Evolutionary conservation across 176 grass and related monocot species (phyloP), one percentile per base, ranked within the genome.

Genomic region (Tillandsia leiboldiana): DNA sequence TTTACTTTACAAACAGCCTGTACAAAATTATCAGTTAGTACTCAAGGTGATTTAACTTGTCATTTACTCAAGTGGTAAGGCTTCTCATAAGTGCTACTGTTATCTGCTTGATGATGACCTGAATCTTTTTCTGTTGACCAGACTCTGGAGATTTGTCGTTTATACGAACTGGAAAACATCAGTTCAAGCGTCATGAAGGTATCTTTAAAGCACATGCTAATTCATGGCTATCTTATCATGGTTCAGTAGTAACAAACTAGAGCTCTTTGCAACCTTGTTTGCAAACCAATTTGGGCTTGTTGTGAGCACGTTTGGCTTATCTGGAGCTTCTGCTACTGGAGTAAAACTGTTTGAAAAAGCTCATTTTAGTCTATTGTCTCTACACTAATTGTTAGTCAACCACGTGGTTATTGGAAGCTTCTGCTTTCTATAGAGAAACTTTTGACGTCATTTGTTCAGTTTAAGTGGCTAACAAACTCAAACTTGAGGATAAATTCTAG

Each of bases 141-240:
- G 93, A 90, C 82, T 83, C 81, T 97, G 68, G 93, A 97, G 81
- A 87, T 97, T 66, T 92, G 93, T 18, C 89, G 85, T 68, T 70
- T 87, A 67, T 97, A 87, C 77, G 89, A 97, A 49, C 79, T 97
- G 53, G 83, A 83, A 50, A 87, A 83, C 83, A 88, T 92, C 76
- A 85, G 89, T 65, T 72, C 77, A 72, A 80, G 72, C 48, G 70
- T 97, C 66, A 92, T 97, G 89, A 97, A 92, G 89, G 93, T 92
- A 92, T 79, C 73, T 62, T 51, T 63, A 54, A 64, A 77, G 26
- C 14, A 69, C 74, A 54, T 59, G 53, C 26, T 59, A 59, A 14
- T 18, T 59, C n/a, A 10, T 20, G 1, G 56, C 9, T 59, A 15
- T 20, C 12, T 13, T 59, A 18, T 59, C 20, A 59, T 59, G 56